A percentile compares a stretch with the other conserved stretches of the same genome.
phyloP scores from a whole-genome alignment of 1,284 basidiomycete genomes.

The Pseudozyma pruni region DNA sequence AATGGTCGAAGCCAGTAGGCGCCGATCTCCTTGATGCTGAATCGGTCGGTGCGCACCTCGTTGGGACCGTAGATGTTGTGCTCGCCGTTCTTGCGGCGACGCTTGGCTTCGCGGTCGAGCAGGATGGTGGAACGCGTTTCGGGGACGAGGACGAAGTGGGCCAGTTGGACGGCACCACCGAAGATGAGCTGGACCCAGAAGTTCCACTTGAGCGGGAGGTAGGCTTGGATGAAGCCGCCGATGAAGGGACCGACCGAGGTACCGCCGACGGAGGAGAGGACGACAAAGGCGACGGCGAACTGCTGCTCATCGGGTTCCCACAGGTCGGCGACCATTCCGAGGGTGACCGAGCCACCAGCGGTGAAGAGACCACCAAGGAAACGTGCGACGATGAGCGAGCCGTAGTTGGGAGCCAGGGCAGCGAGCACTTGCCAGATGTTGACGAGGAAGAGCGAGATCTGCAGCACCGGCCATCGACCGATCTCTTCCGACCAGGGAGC shows the following conservation, averaged over 20 bases:
- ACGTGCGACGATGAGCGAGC: conserved; percentile 63
- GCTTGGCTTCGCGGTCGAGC: conserved; percentile 69
- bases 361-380: conserved; percentile 67
- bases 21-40: conserved; percentile 67
- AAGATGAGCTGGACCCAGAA: conserved; percentile 70
- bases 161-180: conserved; percentile 67
- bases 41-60: conserved; percentile 67
- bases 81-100: conserved; percentile 66
- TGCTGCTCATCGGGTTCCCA: conserved; percentile 67
- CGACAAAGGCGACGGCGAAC: conserved; percentile 66
- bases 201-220: conserved; percentile 61
- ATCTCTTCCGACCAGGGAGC: conserved; percentile 68
- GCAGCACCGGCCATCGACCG: conserved; percentile 65
- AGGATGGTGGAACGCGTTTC: conserved; percentile 69
- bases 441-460: conserved; percentile 64
- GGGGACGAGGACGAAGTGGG: conserved; percentile 69
- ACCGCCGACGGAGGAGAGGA: conserved; percentile 65
- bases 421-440: conserved; percentile 67
- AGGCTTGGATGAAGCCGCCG: conserved; percentile 56
- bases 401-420: conserved; percentile 65
- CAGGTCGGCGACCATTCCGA: conserved; percentile 69
- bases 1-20: conserved; percentile 68
- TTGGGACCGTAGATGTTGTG: conserved; percentile 69
- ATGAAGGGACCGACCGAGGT: conserved; percentile 64
- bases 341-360: conserved; percentile 69